Percentiles rank a stretch among this genome's conserved stretches.
Conservation (phyloP, 306 rosid species). For the Vicia villosa region DNA sequence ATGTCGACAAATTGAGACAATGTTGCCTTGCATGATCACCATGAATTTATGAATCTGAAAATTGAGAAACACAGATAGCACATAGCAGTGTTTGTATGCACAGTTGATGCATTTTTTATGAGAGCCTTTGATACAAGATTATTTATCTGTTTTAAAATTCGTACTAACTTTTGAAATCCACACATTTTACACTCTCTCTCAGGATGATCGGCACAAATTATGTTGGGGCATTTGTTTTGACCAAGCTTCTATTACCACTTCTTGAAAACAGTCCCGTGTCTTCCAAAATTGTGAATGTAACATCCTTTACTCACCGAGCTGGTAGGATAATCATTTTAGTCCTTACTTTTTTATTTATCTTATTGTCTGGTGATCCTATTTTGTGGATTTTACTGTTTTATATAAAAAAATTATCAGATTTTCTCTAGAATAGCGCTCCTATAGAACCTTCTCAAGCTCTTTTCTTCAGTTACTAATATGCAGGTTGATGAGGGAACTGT, state of each 20-base stretch:
- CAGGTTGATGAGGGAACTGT: constrained; percentile 69
- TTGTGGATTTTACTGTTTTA: constrained; percentile 20
- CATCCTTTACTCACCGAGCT: constrained; percentile 83
- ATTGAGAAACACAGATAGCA: neutral
- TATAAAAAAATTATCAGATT: neutral
- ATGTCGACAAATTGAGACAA: constrained; percentile 10
- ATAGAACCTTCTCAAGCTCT: constrained; percentile 30
- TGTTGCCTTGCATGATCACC: constrained; percentile 23
- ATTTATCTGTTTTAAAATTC: constrained; percentile 14
- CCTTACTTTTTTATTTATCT: constrained; percentile 15
- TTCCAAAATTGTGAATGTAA: constrained; percentile 77
- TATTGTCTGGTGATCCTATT: constrained; percentile 31
- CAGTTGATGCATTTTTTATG: constrained; percentile 15
- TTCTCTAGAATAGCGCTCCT: constrained; percentile 6
- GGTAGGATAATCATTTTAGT: constrained; percentile 51
- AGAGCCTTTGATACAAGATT: neutral
- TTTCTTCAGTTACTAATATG: constrained; percentile 53
- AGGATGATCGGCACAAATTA: constrained; percentile 91
- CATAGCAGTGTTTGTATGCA: constrained; percentile 18
- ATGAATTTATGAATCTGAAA: constrained; percentile 26
- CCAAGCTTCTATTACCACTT: constrained; percentile 69
- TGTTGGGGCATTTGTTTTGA: constrained; percentile 73
- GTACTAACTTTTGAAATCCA: constrained; percentile 16
- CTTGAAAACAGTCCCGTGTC: constrained; percentile 70
- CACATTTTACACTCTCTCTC: constrained; percentile 23